Percentiles rank a stretch among this genome's conserved stretches.
These are phyloP conservation scores for Apiospora kogelbergensis DNA, from an alignment of 2,329 filamentous ascomycete species.

Conservation along the genomic window DNA sequence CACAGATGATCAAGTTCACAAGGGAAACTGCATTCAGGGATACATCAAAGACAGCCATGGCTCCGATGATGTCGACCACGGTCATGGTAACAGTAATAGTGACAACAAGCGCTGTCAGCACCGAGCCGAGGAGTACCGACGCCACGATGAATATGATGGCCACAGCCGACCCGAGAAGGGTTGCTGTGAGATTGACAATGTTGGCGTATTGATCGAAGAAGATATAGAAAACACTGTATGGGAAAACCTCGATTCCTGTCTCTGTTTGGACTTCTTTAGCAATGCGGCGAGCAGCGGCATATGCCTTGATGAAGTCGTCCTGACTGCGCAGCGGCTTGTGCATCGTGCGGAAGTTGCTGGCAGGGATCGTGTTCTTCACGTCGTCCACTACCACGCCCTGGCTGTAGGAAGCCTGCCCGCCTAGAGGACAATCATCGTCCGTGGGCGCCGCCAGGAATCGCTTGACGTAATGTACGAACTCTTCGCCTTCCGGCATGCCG, in stretches of 20 bases:
- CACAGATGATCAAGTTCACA: slow-evolving; percentile 95
- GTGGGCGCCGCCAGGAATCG: slow-evolving; percentile 83
- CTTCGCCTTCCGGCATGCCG: slow-evolving; percentile 91
- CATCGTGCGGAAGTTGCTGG: slow-evolving; percentile 88
- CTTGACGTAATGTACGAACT: slow-evolving; percentile 83
- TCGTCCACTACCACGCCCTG: slow-evolving; percentile 78
- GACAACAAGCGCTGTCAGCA: slow-evolving; percentile 78
- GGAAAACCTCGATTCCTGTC: slow-evolving; percentile 83
- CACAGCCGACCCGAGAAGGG: slow-evolving; percentile 78
- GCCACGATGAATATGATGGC: slow-evolving; percentile 83
- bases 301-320: slow-evolving; percentile 88
- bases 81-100: slow-evolving; percentile 90
- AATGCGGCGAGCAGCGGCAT: slow-evolving; percentile 86
- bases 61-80: slow-evolving; percentile 88
- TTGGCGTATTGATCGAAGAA: slow-evolving; percentile 97
- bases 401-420: slow-evolving; percentile 83
- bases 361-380: slow-evolving; percentile 65
- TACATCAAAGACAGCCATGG: slow-evolving; percentile 87
- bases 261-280: slow-evolving; percentile 69
- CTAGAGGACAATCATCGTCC: slow-evolving; percentile 80
- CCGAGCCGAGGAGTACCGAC: slow-evolving; percentile 77
- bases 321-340: slow-evolving; percentile 88
- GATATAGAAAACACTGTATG: slow-evolving; percentile 97
- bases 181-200: slow-evolving; percentile 77
- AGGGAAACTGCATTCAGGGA: slow-evolving; percentile 93